Evolutionary conservation across 495 filamentous ascomycete species (phyloP), one percentile per base, ranked within the genome.

Genomic region (Xylaria cubensis): DNA sequence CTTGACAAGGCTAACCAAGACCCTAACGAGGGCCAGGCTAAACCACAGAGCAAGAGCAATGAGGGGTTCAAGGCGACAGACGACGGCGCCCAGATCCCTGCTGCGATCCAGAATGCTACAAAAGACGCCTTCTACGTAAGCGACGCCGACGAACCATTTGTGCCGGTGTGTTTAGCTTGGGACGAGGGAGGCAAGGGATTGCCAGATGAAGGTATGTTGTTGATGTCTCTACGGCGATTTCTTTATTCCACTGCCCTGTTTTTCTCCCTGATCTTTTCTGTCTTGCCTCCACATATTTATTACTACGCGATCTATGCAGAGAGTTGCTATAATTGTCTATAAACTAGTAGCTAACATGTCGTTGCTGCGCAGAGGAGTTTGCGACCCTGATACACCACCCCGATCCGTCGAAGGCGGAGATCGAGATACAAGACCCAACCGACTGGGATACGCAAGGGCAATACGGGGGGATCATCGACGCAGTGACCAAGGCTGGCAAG

Each of bases 141-240:
- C 67, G 94, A 97, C 70, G 87, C 92, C 7, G 94, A 97, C 81
- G 92, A 95, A 82, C 91, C 91, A 46, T 97, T 95, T 80, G 90
- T 90, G 78, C 88, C 89, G 1, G 93, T 97, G 5, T 86, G 83
- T 64, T 76, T 97, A 74, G 83, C 81, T 71, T 94, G 86, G 86
- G 83, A 85, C 55, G 90, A 88, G 51, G 77, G 70, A 48, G 83
- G 84, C 51, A 85, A 83, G 46, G 79, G 80, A 51, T 85, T 91
- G 79, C 91, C 91, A 48, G 89, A 88, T 78, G 83, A 90, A 78
- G 87, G 91, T 92, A 77, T 50, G 86, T 85, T 67, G 26, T 29
- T 29, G 44, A 32, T 50, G 67, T 71, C 59, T 77, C 48, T 9
- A 61, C 32, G 13, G 53, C 44, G 4, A 48, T 29, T 29, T 29